phyloP scores from a whole-genome alignment of 2,329 filamentous ascomycete genomes.

The Colletotrichum sojae region DNA sequence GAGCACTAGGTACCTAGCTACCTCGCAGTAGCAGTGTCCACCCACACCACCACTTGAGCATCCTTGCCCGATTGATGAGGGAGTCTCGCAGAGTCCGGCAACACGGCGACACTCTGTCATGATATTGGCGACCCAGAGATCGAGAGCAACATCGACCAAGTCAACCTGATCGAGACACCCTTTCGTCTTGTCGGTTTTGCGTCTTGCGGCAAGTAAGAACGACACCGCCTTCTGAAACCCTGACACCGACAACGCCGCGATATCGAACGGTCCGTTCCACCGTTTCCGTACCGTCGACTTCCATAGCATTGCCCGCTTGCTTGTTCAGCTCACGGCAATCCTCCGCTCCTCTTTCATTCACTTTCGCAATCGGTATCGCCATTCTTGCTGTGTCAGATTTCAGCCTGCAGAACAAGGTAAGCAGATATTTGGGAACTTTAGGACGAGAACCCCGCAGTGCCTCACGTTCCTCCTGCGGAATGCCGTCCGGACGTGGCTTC shows the following conservation, averaged over 20 bases:
- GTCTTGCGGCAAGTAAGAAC: neutral
- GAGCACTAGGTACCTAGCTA: conserved; percentile 12
- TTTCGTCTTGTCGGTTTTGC: too few relatives aligned
- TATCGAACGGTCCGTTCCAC: neutral
- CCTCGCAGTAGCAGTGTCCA: conserved; percentile 10
- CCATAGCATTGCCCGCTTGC: neutral
- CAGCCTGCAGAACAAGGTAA: conserved; percentile 1
- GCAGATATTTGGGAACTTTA: conserved; percentile 20
- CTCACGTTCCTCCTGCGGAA: neutral
- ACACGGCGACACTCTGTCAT: conserved; percentile 18
- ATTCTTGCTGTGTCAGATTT: neutral
- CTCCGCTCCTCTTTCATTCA: conserved; percentile 3
- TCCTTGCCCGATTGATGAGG: conserved; percentile 28
- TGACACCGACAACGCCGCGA: neutral
- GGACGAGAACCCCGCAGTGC: conserved; percentile 9
- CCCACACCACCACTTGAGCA: conserved; percentile 34
- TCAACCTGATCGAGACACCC: neutral
- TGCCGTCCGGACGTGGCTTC: neutral
- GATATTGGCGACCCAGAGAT: conserved; percentile 1
- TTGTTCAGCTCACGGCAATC: neutral
- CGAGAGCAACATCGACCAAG: neutral
- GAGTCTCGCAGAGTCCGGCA: conserved; percentile 18
- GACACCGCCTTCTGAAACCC: neutral
- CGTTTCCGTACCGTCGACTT: conserved; percentile 20
- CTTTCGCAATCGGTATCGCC: neutral